phyloP scores from a whole-genome alignment of 768 basidiomycete genomes.

The Cystobasidium ongulense region DNA sequence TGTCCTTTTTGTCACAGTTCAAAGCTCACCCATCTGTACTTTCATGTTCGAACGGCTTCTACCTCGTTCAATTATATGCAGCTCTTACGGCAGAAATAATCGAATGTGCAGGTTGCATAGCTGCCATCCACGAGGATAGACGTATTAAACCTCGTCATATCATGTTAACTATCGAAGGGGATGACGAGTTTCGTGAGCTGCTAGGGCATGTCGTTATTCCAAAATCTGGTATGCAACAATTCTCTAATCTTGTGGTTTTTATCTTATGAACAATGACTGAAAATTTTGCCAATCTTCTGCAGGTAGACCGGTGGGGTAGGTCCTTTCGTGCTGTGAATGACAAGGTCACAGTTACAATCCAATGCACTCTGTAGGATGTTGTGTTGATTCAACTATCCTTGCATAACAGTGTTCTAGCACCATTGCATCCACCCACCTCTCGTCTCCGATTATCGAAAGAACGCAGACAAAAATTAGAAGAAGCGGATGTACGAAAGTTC shows the following conservation, averaged over 20 bases:
- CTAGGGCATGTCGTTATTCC: background rate
- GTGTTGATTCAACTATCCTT: background rate
- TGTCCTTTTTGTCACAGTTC: background rate
- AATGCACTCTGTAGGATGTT: too few species aligned
- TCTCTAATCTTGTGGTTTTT: background rate
- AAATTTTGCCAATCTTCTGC: background rate
- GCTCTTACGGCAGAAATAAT: background rate
- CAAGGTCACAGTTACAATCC: too few species aligned
- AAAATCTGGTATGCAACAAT: background rate
- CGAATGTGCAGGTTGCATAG: background rate
- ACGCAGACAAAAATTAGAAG: background rate
- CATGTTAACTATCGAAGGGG: background rate
- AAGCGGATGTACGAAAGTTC: background rate
- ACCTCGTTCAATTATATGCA: background rate
- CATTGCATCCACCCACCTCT: background rate
- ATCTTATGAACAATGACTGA: background rate
- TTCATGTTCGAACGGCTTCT: background rate
- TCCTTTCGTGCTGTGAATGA: too few species aligned
- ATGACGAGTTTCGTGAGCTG: background rate
- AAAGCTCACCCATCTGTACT: too few species aligned
- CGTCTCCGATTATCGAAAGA: background rate
- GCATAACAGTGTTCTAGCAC: background rate
- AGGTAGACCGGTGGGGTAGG: background rate
- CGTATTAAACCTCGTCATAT: constrained; percentile 6
- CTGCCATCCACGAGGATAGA: background rate